phyloP scores from a whole-genome alignment of 2,329 filamentous ascomycete genomes.

The Rhynchosporium secalis region DNA sequence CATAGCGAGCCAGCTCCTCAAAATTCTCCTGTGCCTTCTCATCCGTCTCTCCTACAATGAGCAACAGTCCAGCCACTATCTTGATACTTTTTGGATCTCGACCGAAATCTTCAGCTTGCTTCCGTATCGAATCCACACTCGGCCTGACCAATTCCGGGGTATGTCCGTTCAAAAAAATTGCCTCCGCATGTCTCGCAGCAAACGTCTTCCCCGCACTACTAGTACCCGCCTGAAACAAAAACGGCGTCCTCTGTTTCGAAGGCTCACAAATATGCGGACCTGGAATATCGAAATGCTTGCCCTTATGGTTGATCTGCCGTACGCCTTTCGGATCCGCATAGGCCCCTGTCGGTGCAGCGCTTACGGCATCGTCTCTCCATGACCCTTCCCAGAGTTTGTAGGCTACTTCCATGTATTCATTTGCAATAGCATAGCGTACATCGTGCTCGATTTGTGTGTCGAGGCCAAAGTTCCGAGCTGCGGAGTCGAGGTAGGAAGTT shows the following conservation, averaged over 20 bases:
- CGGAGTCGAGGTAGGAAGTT: slow-evolving; percentile 67
- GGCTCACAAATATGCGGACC: slow-evolving; percentile 64
- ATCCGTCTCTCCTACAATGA: slow-evolving; percentile 64
- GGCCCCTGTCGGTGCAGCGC: slow-evolving; percentile 57
- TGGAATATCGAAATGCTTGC: slow-evolving; percentile 63
- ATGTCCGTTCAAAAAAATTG: slow-evolving; percentile 68
- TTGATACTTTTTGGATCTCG: slow-evolving; percentile 63
- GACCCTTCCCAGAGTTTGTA: slow-evolving; percentile 36
- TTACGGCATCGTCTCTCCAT: slow-evolving; percentile 50
- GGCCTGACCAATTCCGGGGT: slow-evolving; percentile 59
- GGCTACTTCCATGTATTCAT: slow-evolving; percentile 55
- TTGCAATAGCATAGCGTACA: slow-evolving; percentile 64
- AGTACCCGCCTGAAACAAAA: slow-evolving; percentile 63
- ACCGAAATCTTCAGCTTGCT: slow-evolving; percentile 40
- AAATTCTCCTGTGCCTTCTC: slow-evolving; percentile 67
- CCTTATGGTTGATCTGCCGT: slow-evolving; percentile 64
- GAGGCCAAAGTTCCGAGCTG: slow-evolving; percentile 62
- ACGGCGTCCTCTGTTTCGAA: slow-evolving; percentile 35
- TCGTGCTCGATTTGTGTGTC: slow-evolving; percentile 62
- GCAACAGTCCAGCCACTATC: slow-evolving; percentile 53
- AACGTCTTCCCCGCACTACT: slow-evolving; percentile 66
- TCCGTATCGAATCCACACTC: slow-evolving; percentile 62
- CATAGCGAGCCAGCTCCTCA: slow-evolving; percentile 60
- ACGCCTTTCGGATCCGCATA: slow-evolving; percentile 61
- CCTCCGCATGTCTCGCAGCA: slow-evolving; percentile 69